Evolutionary conservation across 306 rosid species (phyloP).

Genomic region (Pachyrhizus erosus): DNA sequence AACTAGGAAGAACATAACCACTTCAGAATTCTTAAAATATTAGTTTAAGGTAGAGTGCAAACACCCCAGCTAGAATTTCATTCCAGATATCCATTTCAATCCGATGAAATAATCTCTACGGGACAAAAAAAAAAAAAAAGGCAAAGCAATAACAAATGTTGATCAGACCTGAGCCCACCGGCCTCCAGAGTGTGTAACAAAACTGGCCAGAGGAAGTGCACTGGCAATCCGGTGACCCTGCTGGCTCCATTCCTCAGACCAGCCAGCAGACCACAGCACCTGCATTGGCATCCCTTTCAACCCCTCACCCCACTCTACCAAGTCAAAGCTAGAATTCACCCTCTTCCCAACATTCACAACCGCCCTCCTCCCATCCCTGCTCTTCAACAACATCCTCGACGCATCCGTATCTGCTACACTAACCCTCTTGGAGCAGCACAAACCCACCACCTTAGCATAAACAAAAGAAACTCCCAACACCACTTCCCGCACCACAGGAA

Average conservation of each 20-base stretch:
- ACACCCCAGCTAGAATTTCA: conserved; percentile 11
- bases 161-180: conserved; percentile 91
- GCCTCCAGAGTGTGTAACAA: conserved; percentile 78
- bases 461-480: conserved; percentile 64
- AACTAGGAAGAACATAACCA: background rate
- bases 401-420: conserved; percentile 62
- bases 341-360: conserved; percentile 77
- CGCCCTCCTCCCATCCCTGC: conserved; percentile 67
- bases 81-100: conserved; percentile 24
- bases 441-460: conserved; percentile 57
- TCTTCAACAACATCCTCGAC: conserved; percentile 75
- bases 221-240: conserved; percentile 74
- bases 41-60: background rate
- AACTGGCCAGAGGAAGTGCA: conserved; percentile 71
- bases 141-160: conserved; percentile 12
- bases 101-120: conserved; percentile 24
- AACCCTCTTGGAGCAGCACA: conserved; percentile 68
- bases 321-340: conserved; percentile 82
- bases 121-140: conserved; percentile 1
- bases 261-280: conserved; percentile 76
- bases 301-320: conserved; percentile 85
- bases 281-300: conserved; percentile 76
- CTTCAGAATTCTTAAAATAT: background rate
- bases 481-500: conserved; percentile 73
- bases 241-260: conserved; percentile 87